phyloP scores from a whole-genome alignment of 73 alveolate species.

The Paramecium pentaurelia region DNA sequence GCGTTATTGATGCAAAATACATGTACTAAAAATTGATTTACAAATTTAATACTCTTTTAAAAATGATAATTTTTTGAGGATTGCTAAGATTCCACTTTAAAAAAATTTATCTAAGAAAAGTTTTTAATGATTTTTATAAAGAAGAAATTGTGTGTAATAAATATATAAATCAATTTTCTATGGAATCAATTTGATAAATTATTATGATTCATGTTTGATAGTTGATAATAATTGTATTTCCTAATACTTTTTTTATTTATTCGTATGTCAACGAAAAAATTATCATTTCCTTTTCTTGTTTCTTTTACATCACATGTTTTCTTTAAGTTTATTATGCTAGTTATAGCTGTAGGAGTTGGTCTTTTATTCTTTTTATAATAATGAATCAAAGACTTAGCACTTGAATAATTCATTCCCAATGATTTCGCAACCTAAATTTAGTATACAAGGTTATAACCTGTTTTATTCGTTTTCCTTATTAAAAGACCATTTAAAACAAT shows the following conservation, averaged over 20 bases:
- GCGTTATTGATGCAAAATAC: neutral
- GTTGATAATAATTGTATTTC: neutral
- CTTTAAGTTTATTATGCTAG: neutral
- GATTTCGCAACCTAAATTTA: conserved; percentile 1
- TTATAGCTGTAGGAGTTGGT: neutral
- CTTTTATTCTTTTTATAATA: neutral
- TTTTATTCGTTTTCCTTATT: neutral
- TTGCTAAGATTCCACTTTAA: neutral
- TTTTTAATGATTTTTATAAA: neutral
- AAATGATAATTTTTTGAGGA: neutral
- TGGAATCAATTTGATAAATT: neutral
- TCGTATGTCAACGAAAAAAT: neutral
- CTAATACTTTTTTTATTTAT: neutral
- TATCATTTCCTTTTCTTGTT: neutral
- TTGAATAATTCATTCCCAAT: neutral
- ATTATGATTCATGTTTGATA: neutral
- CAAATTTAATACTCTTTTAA: neutral
- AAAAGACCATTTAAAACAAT: neutral
- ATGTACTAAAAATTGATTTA: neutral
- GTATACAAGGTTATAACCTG: neutral
- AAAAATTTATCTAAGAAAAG: neutral
- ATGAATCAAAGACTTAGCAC: conserved; percentile 20
- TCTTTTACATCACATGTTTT: neutral
- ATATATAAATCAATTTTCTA: neutral
- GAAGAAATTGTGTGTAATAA: neutral